These are phyloP conservation scores for Melanomma pulvis-pyrius DNA, from an alignment of 495 filamentous ascomycete species.

Conservation along the genomic window DNA sequence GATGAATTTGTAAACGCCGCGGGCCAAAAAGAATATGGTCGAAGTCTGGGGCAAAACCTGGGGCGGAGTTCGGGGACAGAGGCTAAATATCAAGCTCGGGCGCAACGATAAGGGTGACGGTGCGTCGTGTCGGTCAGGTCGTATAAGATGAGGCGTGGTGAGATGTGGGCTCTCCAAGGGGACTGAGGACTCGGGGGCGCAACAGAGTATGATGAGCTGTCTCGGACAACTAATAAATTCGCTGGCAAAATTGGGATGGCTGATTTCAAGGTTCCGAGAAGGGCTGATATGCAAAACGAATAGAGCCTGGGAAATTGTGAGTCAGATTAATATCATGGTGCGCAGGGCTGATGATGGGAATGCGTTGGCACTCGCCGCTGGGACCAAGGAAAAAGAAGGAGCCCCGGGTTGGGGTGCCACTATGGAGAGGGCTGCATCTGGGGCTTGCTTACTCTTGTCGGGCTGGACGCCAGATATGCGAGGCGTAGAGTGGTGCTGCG, in stretches of 20 bases:
- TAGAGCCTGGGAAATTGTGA: slow-evolving; percentile 20
- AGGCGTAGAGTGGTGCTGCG: not conserved
- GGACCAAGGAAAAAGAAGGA: slow-evolving; percentile 8
- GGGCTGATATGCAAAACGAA: slow-evolving; percentile 25
- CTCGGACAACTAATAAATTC: slow-evolving; percentile 29
- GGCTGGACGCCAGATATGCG: slow-evolving; percentile 10
- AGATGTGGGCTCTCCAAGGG: not conserved
- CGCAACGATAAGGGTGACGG: not conserved
- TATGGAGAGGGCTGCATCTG: slow-evolving; percentile 23
- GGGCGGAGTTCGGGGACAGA: slow-evolving; percentile 14
- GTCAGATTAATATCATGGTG: slow-evolving; percentile 33
- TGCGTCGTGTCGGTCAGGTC: not conserved
- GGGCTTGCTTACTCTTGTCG: slow-evolving; percentile 28
- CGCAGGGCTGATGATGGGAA: slow-evolving; percentile 21
- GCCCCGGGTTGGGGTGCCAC: slow-evolving; percentile 14
- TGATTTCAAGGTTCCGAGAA: slow-evolving; percentile 16
- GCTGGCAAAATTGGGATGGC: slow-evolving; percentile 37
- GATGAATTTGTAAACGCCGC: slow-evolving; percentile 8
- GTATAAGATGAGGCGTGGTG: slow-evolving; percentile 5
- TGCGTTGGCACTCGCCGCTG: slow-evolving; percentile 27
- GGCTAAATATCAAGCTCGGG: not conserved
- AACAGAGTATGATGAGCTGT: slow-evolving; percentile 33
- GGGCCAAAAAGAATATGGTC: slow-evolving; percentile 13
- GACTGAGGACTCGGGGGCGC: slow-evolving; percentile 11
- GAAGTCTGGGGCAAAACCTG: slow-evolving; percentile 21